These are phyloP conservation scores for Cladorrhinum sp. DNA, from an alignment of 2,329 filamentous ascomycete species.

Conservation along the genomic window DNA sequence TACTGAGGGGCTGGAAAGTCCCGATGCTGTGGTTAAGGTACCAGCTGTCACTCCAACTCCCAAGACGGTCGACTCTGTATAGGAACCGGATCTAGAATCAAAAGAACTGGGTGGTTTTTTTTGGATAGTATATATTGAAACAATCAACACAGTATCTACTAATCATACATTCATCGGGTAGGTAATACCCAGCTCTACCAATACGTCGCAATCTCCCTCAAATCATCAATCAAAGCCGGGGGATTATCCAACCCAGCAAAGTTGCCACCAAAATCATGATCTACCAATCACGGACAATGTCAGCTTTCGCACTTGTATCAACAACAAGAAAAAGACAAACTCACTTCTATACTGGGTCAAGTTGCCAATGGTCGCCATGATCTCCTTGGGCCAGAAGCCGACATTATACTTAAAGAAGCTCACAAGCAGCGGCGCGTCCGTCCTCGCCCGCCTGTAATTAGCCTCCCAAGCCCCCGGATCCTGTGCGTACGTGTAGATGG, in stretches of 20 bases:
- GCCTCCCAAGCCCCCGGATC: slow-evolving; percentile 37
- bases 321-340: background rate
- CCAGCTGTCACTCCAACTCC: no score
- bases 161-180: no score
- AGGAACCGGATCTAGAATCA: no score
- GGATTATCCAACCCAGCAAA: slow-evolving; percentile 25
- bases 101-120: no score
- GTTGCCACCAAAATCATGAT: slow-evolving; percentile 24
- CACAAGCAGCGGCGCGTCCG: slow-evolving; percentile 23
- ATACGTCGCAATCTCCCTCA: slow-evolving; percentile 21
- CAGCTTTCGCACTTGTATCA: background rate
- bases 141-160: no score
- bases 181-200: slow-evolving; percentile 15
- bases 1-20: background rate
- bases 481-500: slow-evolving; percentile 38
- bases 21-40: background rate
- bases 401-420: slow-evolving; percentile 24
- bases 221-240: slow-evolving; percentile 20
- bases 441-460: slow-evolving; percentile 32
- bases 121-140: no score
- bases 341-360: slow-evolving; percentile 18
- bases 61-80: no score
- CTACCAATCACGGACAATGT: slow-evolving; percentile 3
- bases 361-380: slow-evolving; percentile 15
- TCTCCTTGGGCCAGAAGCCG: slow-evolving; percentile 18